Evolutionary conservation across 805 yeast genomes (phyloP).

Genomic region (Kodamaea laetipori): DNA sequence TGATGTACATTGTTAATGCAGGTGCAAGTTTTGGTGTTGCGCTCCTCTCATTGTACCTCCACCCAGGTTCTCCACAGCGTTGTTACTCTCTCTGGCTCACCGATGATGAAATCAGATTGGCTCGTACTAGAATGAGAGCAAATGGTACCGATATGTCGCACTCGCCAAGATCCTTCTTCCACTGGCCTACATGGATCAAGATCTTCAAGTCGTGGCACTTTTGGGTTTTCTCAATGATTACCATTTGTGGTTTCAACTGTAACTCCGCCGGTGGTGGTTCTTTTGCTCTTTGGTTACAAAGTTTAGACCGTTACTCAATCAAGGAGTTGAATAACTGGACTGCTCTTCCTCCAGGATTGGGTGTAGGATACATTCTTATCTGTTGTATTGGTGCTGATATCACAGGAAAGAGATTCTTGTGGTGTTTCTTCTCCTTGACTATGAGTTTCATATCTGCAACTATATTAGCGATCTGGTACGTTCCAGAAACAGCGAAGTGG

Average conservation of each 20-base stretch:
- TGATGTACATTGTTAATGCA: slow-evolving; percentile 31
- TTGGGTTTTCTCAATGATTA: slow-evolving; percentile 27
- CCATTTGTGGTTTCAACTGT: slow-evolving; percentile 27
- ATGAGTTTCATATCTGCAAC: slow-evolving; percentile 25
- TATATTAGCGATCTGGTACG: slow-evolving; percentile 26
- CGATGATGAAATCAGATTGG: slow-evolving; percentile 57
- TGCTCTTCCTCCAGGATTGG: slow-evolving; percentile 62
- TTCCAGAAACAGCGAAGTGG: slow-evolving; percentile 27
- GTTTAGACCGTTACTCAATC: slow-evolving; percentile 18
- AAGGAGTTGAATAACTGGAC: slow-evolving; percentile 45
- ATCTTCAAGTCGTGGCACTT: slow-evolving; percentile 35
- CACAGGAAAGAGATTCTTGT: slow-evolving; percentile 27
- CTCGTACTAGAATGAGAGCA: slow-evolving; percentile 37
- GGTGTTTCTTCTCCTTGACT: slow-evolving; percentile 21
- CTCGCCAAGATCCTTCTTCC: slow-evolving; percentile 23
- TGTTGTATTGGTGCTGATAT: slow-evolving; percentile 55
- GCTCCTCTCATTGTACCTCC: slow-evolving; percentile 20
- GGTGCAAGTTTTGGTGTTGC: slow-evolving; percentile 24
- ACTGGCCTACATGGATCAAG: slow-evolving; percentile 27
- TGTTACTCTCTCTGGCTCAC: slow-evolving; percentile 54
- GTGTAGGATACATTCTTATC: slow-evolving; percentile 50
- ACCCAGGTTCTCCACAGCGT: slow-evolving; percentile 29
- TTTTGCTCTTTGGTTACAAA: slow-evolving; percentile 41
- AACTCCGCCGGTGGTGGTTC: slow-evolving; percentile 52
- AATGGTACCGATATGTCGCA: slow-evolving; percentile 22